A percentile compares a stretch with the other conserved stretches of the same genome.
Conservation (phyloP, 1,284 basidiomycete genomes). For the Irpex sp. region DNA sequence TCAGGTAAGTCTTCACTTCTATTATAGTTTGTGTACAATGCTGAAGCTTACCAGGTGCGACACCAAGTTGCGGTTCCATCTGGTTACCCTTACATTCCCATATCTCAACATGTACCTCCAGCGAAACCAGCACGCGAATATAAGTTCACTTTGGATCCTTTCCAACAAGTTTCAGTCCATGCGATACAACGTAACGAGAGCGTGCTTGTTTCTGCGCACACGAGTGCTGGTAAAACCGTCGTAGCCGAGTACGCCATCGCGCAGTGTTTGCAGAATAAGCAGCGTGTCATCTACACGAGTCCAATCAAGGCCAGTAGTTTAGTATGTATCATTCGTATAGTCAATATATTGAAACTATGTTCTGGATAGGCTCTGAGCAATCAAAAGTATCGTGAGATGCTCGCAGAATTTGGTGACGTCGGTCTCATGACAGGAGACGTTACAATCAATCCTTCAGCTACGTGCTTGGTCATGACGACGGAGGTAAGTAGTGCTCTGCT, state of each 20-base stretch:
- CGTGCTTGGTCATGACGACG: constrained; percentile 99
- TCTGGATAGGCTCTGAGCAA: constrained; percentile 84
- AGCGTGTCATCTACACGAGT: constrained; percentile 98
- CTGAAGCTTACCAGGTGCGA: constrained; percentile 55
- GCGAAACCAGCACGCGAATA: constrained; percentile 91
- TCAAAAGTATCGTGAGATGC: constrained; percentile 98
- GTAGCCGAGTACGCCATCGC: constrained; percentile 99
- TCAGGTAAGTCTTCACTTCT: constrained; percentile 49
- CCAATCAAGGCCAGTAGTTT: constrained; percentile 87
- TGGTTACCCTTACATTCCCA: constrained; percentile 88
- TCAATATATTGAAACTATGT: constrained; percentile 16
- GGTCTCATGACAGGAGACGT: constrained; percentile 99
- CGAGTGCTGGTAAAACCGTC: constrained; percentile 97
- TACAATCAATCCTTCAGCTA: constrained; percentile 97
- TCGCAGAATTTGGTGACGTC: constrained; percentile 95
- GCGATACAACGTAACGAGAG: constrained; percentile 98
- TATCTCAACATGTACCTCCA: constrained; percentile 89
- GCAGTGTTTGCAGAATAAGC: constrained; percentile 87
- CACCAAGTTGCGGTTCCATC: constrained; percentile 97
- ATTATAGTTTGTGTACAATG: background rate
- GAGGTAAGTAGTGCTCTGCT: constrained; percentile 59
- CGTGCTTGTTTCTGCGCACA: constrained; percentile 98
- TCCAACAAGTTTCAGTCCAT: constrained; percentile 92
- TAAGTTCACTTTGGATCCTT: constrained; percentile 96
- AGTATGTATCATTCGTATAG: constrained; percentile 17